Conservation (phyloP, 371 early-diverging fungal species). For the Zopfochytrium polystomum region DNA sequence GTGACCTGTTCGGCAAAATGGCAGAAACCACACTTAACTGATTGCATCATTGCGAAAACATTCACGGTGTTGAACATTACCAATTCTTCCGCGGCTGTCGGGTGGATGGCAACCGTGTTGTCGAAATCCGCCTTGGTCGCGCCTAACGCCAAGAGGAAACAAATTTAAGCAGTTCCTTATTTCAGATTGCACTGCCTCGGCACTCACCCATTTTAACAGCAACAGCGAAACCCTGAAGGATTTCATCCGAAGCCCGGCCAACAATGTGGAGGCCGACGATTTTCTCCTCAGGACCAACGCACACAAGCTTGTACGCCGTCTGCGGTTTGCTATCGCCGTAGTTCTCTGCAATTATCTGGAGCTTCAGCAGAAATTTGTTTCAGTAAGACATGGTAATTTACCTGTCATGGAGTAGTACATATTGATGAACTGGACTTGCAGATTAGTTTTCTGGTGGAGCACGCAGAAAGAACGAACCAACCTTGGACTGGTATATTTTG, state of each 20-base stretch:
- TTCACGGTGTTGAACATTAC: constrained; percentile 60
- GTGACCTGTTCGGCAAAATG: too few relatives aligned
- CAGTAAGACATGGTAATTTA: background rate
- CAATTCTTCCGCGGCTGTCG: constrained; percentile 93
- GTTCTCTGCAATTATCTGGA: constrained; percentile 14
- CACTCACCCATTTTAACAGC: constrained; percentile 57
- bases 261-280: constrained; percentile 96
- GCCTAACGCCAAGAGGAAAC: too few relatives aligned
- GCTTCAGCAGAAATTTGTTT: background rate
- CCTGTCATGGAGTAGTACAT: constrained; percentile 83
- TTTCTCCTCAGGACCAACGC: constrained; percentile 80
- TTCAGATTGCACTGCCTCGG: too few relatives aligned
- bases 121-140: constrained; percentile 97
- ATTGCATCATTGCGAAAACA: too few relatives aligned
- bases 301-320: constrained; percentile 86
- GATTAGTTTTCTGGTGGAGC: background rate
- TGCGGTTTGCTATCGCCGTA: constrained; percentile 74
- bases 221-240: constrained; percentile 88
- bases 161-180: too few relatives aligned
- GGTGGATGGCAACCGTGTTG: constrained; percentile 95
- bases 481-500: constrained; percentile 72
- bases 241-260: constrained; percentile 91
- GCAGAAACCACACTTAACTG: too few relatives aligned
- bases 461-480: constrained; percentile 4
- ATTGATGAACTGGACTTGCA: constrained; percentile 67